Evolutionary conservation across 768 basidiomycete species (phyloP), one percentile per base, ranked within the genome.

Genomic region (Collybia mongolica): DNA sequence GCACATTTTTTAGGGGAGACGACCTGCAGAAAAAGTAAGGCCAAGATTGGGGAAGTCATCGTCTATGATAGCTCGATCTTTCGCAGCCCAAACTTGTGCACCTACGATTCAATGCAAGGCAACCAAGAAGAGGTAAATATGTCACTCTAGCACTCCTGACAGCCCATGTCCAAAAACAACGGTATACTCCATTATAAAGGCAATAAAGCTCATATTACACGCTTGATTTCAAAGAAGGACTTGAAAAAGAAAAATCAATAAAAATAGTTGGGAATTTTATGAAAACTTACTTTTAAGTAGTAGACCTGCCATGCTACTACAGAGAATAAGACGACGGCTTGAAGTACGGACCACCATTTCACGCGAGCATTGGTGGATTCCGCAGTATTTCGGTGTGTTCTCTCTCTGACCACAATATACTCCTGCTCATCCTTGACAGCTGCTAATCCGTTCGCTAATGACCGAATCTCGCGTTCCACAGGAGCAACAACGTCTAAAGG

Each of bases 391-490:
- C 97, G 79, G 68, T 99, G 97, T 37, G 86, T 86, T 52, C 81
- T 80, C 69, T 99, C 97, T 44, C 97, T 82, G 23, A 98, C 86
- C 26, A 96, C 90, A 55, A 99, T 94, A 70, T 99, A 99, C 69
- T 98, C 97, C 66, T 98, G 96, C 66, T 99, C 97, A 62, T 99
- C 97, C 72, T 98, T 98, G 57, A 99, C 94, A 8, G 90, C 73
- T 49, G 88, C 80, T 43, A 98, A 72, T 7, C 88, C 93, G 47
- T 83, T 81, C 12, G 91, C 84, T 22, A 99, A 72, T 24, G 80
- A 72, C 19, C 97, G 86, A 55, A 98, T 95, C 77, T 98, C 96
- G 50, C 89, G 84, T 67, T 99, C 97, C 44, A 99, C 92, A 6
- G 97, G 97, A 8, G 96, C 95, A 51, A 96, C 90, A 15, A 86